Percentiles rank a stretch among this genome's conserved stretches.
Conservation (phyloP, 805 yeast genomes). For the Saccharomyces paradoxus region DNA sequence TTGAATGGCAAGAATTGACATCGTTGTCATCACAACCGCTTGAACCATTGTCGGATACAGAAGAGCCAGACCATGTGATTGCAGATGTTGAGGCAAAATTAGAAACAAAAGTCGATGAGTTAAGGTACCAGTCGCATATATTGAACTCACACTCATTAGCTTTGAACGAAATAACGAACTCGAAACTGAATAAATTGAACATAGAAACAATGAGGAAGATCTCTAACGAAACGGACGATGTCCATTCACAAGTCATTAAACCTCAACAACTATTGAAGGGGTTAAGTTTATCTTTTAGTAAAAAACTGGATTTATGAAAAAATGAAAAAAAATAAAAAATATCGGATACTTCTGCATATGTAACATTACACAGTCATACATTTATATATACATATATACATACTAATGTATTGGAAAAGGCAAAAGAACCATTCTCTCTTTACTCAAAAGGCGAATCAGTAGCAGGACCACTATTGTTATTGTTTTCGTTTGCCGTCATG, state of each 20-base stretch:
- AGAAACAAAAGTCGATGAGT: conserved; percentile 8
- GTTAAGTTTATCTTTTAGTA: background rate
- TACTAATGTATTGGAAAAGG: background rate
- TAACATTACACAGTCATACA: background rate
- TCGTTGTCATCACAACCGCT: background rate
- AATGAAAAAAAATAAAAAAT: background rate
- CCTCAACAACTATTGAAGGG: background rate
- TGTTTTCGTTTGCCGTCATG: background rate
- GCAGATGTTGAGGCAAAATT: background rate
- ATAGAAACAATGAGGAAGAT: background rate
- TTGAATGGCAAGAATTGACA: conserved; percentile 14
- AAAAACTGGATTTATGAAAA: background rate
- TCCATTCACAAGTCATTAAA: background rate
- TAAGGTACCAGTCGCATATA: conserved; percentile 19
- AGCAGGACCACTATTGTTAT: background rate
- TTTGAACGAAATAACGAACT: conserved; percentile 11
- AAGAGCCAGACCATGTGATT: background rate
- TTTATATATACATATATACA: background rate
- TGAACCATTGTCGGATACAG: background rate
- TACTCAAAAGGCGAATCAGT: background rate
- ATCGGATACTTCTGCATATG: background rate
- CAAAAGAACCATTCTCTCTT: background rate
- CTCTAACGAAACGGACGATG: background rate
- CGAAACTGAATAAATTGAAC: conserved; percentile 12
- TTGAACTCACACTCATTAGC: conserved; percentile 19